Evolutionary conservation across 2,329 filamentous ascomycete genomes (phyloP).

Genomic region (Colletotrichum viniferum): DNA sequence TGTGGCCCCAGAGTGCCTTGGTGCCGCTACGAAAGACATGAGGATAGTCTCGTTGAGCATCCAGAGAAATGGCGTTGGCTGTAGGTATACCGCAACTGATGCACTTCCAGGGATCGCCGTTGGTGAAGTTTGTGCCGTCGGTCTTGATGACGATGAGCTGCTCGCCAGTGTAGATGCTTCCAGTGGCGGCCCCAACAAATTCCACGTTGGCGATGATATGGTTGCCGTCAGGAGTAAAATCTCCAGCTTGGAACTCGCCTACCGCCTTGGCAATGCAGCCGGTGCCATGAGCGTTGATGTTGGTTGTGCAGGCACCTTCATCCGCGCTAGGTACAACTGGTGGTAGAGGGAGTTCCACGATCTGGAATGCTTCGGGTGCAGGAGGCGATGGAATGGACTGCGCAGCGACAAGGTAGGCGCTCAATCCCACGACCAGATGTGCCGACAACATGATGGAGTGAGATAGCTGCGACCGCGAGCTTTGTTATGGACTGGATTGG

Average conservation of each 20-base stretch:
- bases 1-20: constrained; percentile 35
- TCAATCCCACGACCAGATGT: neutral
- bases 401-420: neutral
- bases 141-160: constrained; percentile 48
- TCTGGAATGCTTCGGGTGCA: constrained; percentile 34
- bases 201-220: constrained; percentile 42
- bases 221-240: constrained; percentile 45
- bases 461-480: neutral
- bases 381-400: constrained; percentile 26
- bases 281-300: constrained; percentile 36
- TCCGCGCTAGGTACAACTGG: constrained; percentile 31
- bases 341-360: constrained; percentile 39
- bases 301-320: constrained; percentile 34
- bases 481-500: neutral
- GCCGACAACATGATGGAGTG: neutral
- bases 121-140: constrained; percentile 42
- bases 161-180: constrained; percentile 42
- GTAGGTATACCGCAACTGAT: constrained; percentile 45
- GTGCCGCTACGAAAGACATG: constrained; percentile 44
- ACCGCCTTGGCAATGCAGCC: constrained; percentile 37
- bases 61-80: constrained; percentile 30
- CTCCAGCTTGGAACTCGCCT: constrained; percentile 12
- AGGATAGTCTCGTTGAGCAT: constrained; percentile 39
- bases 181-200: constrained; percentile 45
- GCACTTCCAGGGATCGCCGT: constrained; percentile 52